Conservation (phyloP, 2,329 filamentous ascomycete species). For the Diaporthe vexans region DNA sequence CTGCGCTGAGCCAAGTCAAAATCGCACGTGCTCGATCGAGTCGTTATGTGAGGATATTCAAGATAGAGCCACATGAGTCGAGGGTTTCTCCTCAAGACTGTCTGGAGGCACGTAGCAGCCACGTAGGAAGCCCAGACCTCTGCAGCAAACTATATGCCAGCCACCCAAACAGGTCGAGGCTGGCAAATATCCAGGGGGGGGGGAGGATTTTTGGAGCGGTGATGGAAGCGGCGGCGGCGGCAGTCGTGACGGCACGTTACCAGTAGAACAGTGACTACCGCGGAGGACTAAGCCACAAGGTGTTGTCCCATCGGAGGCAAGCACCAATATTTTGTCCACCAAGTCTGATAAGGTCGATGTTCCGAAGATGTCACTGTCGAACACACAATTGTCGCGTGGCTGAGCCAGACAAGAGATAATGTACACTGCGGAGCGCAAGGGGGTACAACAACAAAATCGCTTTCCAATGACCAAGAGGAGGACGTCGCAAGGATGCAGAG, state of each 20-base stretch:
- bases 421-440: neutral
- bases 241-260: neutral
- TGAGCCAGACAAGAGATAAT: neutral
- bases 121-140: neutral
- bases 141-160: neutral
- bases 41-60: neutral
- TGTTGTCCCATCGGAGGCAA: neutral
- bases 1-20: conserved; percentile 28
- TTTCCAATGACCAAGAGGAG: neutral
- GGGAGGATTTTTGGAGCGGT: neutral
- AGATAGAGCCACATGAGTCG: conserved; percentile 19
- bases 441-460: neutral
- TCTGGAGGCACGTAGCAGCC: neutral
- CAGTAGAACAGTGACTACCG: neutral
- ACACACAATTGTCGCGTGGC: neutral
- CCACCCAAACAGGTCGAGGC: neutral
- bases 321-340: neutral
- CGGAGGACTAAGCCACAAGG: neutral
- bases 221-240: neutral
- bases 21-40: conserved; percentile 7
- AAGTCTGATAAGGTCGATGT: neutral
- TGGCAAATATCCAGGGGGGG: neutral
- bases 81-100: neutral
- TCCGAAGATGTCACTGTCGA: neutral
- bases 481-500: neutral